Evolutionary conservation across 768 basidiomycete species (phyloP), one percentile per base, ranked within the genome.

Genomic region (Phanerochaete carnosa): DNA sequence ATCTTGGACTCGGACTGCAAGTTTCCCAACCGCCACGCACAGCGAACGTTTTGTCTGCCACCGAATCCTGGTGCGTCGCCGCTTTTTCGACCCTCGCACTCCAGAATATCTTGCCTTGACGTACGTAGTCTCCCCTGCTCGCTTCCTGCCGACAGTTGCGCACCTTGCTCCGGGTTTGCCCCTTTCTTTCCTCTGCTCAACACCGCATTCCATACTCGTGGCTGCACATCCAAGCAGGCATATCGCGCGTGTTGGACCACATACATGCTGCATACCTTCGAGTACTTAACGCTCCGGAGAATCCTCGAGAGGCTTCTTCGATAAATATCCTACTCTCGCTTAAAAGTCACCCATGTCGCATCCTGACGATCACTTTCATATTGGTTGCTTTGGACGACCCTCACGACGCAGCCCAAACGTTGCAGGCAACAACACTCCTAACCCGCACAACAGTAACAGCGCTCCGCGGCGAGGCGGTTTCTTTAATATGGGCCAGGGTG

Each of bases 401-500:
- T 74, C 82, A 70, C 83, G 86, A 69, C 73, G 75, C 81, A 83
- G 82, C 76, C 83, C 87, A 73, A 85, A 87, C 68, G 83, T 80
- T 76, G 85, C 84, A 35, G 64, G 63, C 57, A 67, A 64, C 64
- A 68, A 59, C 59, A 59, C 62, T 60, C 30, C 57, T 37, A 66
- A 64, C 45, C 39, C 37, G 6, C 56, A 32, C 57, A 64, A 61
- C 55, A 50, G 39, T 52, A 39, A 39, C 67, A 43, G 39, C 39
- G 39, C 39, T 43, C 75, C 76, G 75, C 72, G 83, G 73, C 85
- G 86, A 77, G 78, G 74, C 73, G 79, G 79, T 76, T 87, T 81
- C 85, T 88, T 79, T 83, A 83, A 78, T 64, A 81, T 84, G 77
- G 85, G 86, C 81, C 89, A 90, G 86, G 89, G 89, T 90, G 88